These are phyloP conservation scores for Phoma sp. DNA, from an alignment of 2,329 filamentous ascomycete species.

Conservation along the genomic window DNA sequence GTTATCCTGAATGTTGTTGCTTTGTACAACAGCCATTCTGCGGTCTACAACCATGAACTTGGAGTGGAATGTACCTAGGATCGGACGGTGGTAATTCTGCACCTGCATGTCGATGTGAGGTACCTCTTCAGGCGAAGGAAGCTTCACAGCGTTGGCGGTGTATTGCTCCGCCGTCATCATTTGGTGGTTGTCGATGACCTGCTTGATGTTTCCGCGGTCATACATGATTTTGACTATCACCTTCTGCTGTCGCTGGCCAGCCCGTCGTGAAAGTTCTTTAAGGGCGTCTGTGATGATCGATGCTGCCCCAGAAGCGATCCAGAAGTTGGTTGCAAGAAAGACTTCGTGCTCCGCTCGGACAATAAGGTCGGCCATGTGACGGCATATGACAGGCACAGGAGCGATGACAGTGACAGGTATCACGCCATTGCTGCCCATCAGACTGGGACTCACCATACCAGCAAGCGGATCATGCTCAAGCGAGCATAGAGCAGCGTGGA, in stretches of 20 bases:
- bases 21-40: constrained; percentile 72
- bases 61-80: constrained; percentile 76
- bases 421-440: constrained; percentile 67
- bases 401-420: constrained; percentile 73
- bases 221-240: constrained; percentile 77
- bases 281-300: constrained; percentile 71
- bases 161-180: constrained; percentile 65
- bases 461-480: constrained; percentile 59
- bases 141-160: constrained; percentile 58
- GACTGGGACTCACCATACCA: constrained; percentile 63
- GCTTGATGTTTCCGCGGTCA: constrained; percentile 70
- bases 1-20: constrained; percentile 80
- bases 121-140: constrained; percentile 69
- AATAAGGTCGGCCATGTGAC: constrained; percentile 77
- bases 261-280: constrained; percentile 70
- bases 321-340: constrained; percentile 76
- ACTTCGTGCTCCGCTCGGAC: constrained; percentile 74
- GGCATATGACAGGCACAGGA: constrained; percentile 71
- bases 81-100: constrained; percentile 72
- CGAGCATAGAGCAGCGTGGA: constrained; percentile 67
- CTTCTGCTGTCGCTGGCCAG: constrained; percentile 61
- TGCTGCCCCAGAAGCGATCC: constrained; percentile 72
- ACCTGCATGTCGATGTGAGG: constrained; percentile 75
- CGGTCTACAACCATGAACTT: constrained; percentile 82
- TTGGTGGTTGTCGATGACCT: constrained; percentile 70